phyloP scores from a whole-genome alignment of 805 yeast species.

The Debaryomyces prosopidis region DNA sequence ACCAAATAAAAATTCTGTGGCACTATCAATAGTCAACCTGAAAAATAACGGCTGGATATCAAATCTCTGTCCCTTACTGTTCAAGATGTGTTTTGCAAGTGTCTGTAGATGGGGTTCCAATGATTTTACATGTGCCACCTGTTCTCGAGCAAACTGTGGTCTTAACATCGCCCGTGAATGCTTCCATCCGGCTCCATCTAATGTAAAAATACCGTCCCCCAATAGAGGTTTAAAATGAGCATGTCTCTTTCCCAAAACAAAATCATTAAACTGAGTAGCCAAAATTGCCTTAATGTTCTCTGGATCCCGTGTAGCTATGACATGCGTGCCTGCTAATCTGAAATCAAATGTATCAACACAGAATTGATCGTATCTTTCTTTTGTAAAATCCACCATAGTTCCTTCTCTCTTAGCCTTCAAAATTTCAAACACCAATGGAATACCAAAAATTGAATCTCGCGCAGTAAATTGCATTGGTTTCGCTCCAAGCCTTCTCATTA shows the following conservation, averaged over 20 bases:
- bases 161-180: constrained; percentile 35
- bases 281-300: constrained; percentile 39
- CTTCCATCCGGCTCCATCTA: constrained; percentile 22
- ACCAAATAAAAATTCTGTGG: constrained; percentile 44
- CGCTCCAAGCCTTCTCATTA: constrained; percentile 1
- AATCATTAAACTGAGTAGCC: constrained; percentile 40
- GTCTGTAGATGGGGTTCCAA: constrained; percentile 32
- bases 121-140: constrained; percentile 33
- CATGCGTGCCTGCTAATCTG: constrained; percentile 9
- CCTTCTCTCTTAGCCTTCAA: constrained; percentile 14
- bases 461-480: background rate
- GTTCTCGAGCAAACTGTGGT: constrained; percentile 41
- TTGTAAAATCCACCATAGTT: constrained; percentile 11
- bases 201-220: constrained; percentile 24
- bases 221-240: constrained; percentile 28
- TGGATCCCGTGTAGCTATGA: constrained; percentile 27
- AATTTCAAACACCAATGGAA: constrained; percentile 8
- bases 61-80: constrained; percentile 22
- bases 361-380: constrained; percentile 8
- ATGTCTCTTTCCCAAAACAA: constrained; percentile 33
- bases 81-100: constrained; percentile 24
- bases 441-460: constrained; percentile 12
- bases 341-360: constrained; percentile 7
- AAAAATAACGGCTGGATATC: constrained; percentile 37
- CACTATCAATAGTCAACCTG: constrained; percentile 38